Percentiles rank a stretch among this genome's conserved stretches.
These are phyloP conservation scores for Umbelopsis sp. DNA, from an alignment of 371 early-diverging fungal species.

Conservation along the genomic window DNA sequence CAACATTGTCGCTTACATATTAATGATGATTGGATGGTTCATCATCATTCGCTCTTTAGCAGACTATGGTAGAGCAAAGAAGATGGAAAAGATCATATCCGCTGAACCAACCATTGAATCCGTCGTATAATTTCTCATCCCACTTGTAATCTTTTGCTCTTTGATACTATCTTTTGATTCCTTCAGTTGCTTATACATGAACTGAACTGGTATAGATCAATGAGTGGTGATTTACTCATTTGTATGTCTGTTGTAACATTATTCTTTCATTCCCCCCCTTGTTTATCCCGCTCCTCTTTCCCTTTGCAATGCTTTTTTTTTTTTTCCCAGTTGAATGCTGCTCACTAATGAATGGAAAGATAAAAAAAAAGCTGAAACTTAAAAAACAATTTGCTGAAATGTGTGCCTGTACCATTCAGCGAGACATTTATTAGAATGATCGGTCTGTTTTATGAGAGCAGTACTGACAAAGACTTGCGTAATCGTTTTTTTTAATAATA, in stretches of 20 bases:
- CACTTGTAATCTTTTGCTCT: background rate
- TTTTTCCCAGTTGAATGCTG: background rate
- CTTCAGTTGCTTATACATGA: background rate
- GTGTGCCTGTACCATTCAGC: no score
- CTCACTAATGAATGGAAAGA: no score
- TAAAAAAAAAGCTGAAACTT: no score
- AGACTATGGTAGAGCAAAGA: constrained; percentile 52
- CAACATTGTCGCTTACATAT: constrained; percentile 46
- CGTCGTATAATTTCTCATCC: constrained; percentile 27
- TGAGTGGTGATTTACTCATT: background rate
- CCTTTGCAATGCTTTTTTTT: background rate
- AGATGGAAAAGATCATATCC: constrained; percentile 54
- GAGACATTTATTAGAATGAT: no score
- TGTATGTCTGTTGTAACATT: constrained; percentile 7
- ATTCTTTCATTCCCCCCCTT: background rate
- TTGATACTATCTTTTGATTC: background rate
- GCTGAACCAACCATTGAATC: constrained; percentile 38
- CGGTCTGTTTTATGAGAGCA: no score
- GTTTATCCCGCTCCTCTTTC: background rate
- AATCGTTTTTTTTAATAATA: no score
- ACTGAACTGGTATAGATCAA: background rate
- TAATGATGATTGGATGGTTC: constrained; percentile 65
- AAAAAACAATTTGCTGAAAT: no score
- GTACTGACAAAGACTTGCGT: no score
- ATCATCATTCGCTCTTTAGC: constrained; percentile 58